Evolutionary conservation across 1,284 basidiomycete species (phyloP).

Genomic region (Termitomyces sp.): DNA sequence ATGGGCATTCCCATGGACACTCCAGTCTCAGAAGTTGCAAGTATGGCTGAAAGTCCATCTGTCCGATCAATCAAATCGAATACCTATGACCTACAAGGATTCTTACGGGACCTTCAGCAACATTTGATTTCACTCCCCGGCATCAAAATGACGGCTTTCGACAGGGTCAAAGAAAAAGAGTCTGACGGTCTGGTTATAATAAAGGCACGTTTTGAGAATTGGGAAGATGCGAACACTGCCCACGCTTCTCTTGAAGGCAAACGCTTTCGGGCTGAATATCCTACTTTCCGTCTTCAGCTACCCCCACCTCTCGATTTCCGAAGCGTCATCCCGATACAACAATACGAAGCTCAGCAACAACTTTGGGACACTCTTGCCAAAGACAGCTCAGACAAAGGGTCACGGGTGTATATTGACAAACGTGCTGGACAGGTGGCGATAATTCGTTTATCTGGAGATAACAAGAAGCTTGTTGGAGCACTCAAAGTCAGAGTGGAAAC

Average conservation of each 20-base stretch:
- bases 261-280: constrained; percentile 22
- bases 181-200: constrained; percentile 26
- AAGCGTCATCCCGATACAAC: constrained; percentile 38
- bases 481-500: constrained; percentile 57
- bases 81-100: constrained; percentile 15
- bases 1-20: constrained; percentile 24
- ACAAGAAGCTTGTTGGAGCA: constrained; percentile 45
- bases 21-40: constrained; percentile 13
- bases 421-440: constrained; percentile 21
- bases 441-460: constrained; percentile 33
- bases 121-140: constrained; percentile 15
- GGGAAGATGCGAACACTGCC: constrained; percentile 40
- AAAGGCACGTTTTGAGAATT: constrained; percentile 38
- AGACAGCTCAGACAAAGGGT: constrained; percentile 27
- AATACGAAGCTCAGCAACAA: constrained; percentile 44
- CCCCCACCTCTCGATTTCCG: constrained; percentile 42
- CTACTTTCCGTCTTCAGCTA: constrained; percentile 30
- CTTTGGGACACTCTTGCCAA: constrained; percentile 41
- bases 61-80: constrained; percentile 17
- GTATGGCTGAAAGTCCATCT: constrained; percentile 11
- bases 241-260: constrained; percentile 26
- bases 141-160: constrained; percentile 14
- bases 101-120: constrained; percentile 12
- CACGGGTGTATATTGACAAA: constrained; percentile 22
- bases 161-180: constrained; percentile 10